These are phyloP conservation scores for Cylindrodendrum hubeiense DNA, from an alignment of 2,329 filamentous ascomycete genomes.

Conservation along the genomic window DNA sequence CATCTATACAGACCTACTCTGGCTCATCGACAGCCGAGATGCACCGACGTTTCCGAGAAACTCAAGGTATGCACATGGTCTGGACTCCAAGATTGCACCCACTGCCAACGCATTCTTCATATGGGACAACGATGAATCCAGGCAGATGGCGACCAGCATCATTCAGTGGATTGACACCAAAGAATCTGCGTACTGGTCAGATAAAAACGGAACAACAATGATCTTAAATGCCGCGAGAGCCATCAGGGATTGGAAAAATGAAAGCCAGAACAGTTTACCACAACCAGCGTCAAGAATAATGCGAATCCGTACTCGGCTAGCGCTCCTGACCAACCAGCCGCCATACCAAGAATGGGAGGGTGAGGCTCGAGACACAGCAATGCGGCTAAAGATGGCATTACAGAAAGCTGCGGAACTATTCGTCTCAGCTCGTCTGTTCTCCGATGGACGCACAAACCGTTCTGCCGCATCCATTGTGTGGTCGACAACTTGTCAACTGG, in stretches of 20 bases:
- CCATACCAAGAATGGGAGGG: not conserved
- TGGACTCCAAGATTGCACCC: not conserved
- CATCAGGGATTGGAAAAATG: not conserved
- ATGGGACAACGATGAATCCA: not conserved
- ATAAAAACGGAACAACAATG: not conserved
- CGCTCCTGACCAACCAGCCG: not conserved
- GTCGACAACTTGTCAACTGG: not conserved
- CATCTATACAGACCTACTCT: not conserved
- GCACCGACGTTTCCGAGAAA: too few relatives aligned
- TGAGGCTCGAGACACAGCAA: not conserved
- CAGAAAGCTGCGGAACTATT: not conserved
- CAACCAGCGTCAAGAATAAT: not conserved
- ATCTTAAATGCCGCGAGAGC: not conserved
- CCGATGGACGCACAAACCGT: not conserved
- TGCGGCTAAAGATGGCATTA: not conserved
- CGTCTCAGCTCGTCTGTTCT: not conserved
- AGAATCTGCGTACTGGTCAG: not conserved
- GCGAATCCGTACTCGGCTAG: not conserved
- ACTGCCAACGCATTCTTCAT: not conserved
- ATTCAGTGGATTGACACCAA: not conserved
- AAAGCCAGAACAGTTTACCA: not conserved
- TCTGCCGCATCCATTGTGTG: not conserved
- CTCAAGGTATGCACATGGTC: not conserved
- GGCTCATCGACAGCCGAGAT: not conserved
- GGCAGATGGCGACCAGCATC: not conserved